Evolutionary conservation across 208 protist genomes (phyloP).

Genomic region (Trypanosoma boissoni): DNA sequence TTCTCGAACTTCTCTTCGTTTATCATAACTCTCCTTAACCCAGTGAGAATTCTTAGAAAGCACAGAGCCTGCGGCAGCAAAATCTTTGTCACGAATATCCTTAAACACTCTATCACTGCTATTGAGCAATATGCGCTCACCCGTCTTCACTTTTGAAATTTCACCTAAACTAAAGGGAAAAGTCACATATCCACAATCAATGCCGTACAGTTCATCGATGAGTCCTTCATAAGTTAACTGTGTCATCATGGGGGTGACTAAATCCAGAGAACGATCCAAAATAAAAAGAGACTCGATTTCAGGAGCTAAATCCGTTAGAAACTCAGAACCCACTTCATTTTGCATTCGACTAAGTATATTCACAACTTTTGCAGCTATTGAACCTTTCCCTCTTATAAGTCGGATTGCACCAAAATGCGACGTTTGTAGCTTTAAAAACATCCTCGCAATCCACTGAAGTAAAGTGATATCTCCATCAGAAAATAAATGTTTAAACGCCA

Average conservation of each 20-base stretch:
- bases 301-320: constrained; percentile 39
- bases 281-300: constrained; percentile 76
- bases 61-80: constrained; percentile 58
- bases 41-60: constrained; percentile 83
- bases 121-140: constrained; percentile 37
- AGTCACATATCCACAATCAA: constrained; percentile 45
- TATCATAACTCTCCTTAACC: constrained; percentile 87
- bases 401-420: constrained; percentile 57
- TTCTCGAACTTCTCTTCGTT: constrained; percentile 78
- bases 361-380: constrained; percentile 53
- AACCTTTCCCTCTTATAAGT: constrained; percentile 57
- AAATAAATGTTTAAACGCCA: constrained; percentile 68
- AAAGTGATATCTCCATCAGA: constrained; percentile 66
- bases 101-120: constrained; percentile 68
- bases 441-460: constrained; percentile 65
- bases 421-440: constrained; percentile 85
- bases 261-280: constrained; percentile 78
- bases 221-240: constrained; percentile 91
- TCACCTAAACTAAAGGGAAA: constrained; percentile 78
- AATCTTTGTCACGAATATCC: constrained; percentile 80
- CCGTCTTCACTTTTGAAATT: constrained; percentile 27
- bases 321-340: constrained; percentile 62
- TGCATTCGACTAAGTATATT: constrained; percentile 66
- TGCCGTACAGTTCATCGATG: constrained; percentile 79
- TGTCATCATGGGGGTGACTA: constrained; percentile 80